Conservation (phyloP, 495 filamentous ascomycete genomes). For the Xylaria longipes region DNA sequence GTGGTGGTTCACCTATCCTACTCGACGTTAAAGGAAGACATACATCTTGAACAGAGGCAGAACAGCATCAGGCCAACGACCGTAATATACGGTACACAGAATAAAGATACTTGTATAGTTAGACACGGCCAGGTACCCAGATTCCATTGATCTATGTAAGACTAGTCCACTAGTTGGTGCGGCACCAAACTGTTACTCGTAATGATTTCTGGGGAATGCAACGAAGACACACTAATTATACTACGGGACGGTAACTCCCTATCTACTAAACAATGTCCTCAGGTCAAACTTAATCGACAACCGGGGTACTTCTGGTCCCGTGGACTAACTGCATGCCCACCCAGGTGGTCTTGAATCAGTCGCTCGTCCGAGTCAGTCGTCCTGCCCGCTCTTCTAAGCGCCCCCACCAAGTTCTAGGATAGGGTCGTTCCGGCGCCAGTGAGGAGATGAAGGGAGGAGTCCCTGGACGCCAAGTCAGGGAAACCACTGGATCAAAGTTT, state of each 20-base stretch:
- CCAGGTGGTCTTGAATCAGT: slow-evolving; percentile 21
- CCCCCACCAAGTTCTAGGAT: background rate
- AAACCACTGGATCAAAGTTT: slow-evolving; percentile 4
- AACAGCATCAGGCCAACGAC: background rate
- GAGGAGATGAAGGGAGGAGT: background rate
- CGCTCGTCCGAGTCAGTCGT: slow-evolving; percentile 9
- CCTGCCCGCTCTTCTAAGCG: background rate
- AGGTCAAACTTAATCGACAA: background rate
- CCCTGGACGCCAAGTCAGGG: slow-evolving; percentile 7
- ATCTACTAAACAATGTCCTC: background rate
- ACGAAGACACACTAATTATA: background rate
- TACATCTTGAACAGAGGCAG: background rate
- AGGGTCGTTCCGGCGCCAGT: slow-evolving; percentile 22
- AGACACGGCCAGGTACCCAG: background rate
- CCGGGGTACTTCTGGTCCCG: background rate
- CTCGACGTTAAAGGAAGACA: background rate
- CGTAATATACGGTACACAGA: background rate
- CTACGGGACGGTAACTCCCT: slow-evolving; percentile 11
- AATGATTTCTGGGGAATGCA: slow-evolving; percentile 14
- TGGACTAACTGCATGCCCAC: too few relatives aligned
- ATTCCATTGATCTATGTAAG: background rate
- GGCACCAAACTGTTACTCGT: background rate
- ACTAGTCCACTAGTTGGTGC: background rate
- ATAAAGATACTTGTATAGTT: background rate
- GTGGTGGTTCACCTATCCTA: background rate